Evolutionary conservation across 805 yeast species (phyloP), one percentile per base, ranked within the genome.

Genomic region (Lipomyces sp.): DNA sequence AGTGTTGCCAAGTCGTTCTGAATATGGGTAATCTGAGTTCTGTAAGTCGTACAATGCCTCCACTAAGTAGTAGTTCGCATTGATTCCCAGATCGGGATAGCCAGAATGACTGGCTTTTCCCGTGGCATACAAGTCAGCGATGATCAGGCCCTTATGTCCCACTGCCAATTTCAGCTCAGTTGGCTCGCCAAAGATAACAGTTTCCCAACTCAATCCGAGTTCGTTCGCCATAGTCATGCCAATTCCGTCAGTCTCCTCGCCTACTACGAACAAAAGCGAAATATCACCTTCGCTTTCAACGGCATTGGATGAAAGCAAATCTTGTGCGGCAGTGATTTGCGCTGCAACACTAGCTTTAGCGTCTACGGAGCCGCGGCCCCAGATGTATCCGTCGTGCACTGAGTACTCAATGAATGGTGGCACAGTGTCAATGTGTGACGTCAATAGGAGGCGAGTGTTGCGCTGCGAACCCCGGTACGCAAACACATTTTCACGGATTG

Each of bases 101-200:
- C 91, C 91, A 2, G 88, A 84, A 73, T 88, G 92, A 3, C 65
- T 32, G 4, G 73, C 72, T n/a, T 48, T 62, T 32, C 72, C 72
- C 11, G 51, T 57, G 13, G 70, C 60, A 15, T 53, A 15, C 33
- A 69, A 39, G 42, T 65, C 67, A 30, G 64, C 67, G 32, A 64
- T 37, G 18, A 69, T 32, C 35, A 69, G 15, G 10, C 72, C 72
- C 56, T 88, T 88, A 73, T 88, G 93, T 11, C 92, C 92, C 4
- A 83, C 84, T 13, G 89, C 90, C 29, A 88, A 78, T 71, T 85
- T 86, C 73, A 83, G 79, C 70, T 87, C 91, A 0, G 93, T 88
- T 10, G 93, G 93, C 75, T 88, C 93, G 11, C 92, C 92, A 77
- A 88, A 88, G 37, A 89, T 81, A 15, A 83, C 92, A 8, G 84